Evolutionary conservation across 495 filamentous ascomycete genomes (phyloP).

Genomic region (Talaromyces nanjingensis): DNA sequence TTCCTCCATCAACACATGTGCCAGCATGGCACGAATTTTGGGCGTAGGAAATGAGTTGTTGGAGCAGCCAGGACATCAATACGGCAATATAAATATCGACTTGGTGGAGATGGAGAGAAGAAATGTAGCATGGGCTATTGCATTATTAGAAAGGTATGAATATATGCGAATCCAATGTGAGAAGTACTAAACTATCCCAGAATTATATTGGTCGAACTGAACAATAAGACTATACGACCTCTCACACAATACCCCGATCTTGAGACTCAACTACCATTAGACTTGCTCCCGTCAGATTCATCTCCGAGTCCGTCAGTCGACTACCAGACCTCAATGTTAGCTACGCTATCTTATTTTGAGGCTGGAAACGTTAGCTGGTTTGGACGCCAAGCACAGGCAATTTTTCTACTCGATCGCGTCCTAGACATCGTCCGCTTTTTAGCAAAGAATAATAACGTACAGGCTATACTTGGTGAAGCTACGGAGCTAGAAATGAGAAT

Average conservation of each 20-base stretch:
- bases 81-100: neutral
- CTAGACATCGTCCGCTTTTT: neutral
- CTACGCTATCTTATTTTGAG: neutral
- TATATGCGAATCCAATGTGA: neutral
- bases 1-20: conserved; percentile 23
- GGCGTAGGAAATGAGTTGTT: neutral
- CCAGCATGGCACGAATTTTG: conserved; percentile 18
- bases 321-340: neutral
- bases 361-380: neutral
- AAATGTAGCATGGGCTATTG: conserved; percentile 3
- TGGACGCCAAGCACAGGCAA: neutral
- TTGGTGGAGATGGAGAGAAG: neutral
- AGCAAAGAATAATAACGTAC: neutral
- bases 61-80: neutral
- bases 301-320: neutral
- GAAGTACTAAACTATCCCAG: neutral
- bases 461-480: neutral
- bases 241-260: neutral
- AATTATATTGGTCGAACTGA: conserved; percentile 3
- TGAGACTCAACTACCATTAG: neutral
- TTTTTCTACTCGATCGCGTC: neutral
- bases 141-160: neutral
- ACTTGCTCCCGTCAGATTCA: neutral
- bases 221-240: neutral
- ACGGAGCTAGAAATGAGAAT: neutral